Evolutionary conservation across 176 grass and related monocot species (phyloP).

Genomic region (Tillandsia leiboldiana): DNA sequence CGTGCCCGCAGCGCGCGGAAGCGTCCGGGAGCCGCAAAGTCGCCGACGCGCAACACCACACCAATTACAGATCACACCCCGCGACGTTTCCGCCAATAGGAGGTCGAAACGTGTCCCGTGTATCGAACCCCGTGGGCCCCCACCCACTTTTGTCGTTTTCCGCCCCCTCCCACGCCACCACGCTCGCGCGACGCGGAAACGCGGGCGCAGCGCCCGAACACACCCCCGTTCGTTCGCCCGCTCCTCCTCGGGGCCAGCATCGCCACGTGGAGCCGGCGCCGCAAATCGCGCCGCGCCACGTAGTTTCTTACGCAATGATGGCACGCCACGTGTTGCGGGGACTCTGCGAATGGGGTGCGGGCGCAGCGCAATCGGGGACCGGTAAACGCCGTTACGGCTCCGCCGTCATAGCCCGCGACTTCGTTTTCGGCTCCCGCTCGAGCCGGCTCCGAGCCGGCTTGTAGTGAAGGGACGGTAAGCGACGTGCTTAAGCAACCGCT

Average conservation of each 20-base stretch:
- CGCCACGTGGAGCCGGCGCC: neutral
- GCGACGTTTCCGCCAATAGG: neutral
- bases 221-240: too few relatives aligned
- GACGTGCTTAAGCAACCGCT: neutral
- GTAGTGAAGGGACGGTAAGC: neutral
- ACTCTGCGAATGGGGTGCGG: slow-evolving; percentile 23
- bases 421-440: neutral
- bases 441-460: neutral
- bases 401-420: neutral
- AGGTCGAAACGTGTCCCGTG: neutral
- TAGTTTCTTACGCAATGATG: neutral
- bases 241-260: neutral
- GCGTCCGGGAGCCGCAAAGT: neutral
- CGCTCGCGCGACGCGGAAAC: neutral
- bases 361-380: neutral
- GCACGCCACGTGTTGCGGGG: neutral
- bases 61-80: neutral
- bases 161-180: neutral
- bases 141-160: neutral
- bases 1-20: neutral
- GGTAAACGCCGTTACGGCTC: slow-evolving; percentile 3
- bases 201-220: too few relatives aligned
- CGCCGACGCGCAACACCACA: neutral
- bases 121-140: neutral
- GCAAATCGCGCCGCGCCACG: slow-evolving; percentile 6